phyloP scores from a whole-genome alignment of 192 early-diverging fungal genomes.

The Podila epigama region DNA sequence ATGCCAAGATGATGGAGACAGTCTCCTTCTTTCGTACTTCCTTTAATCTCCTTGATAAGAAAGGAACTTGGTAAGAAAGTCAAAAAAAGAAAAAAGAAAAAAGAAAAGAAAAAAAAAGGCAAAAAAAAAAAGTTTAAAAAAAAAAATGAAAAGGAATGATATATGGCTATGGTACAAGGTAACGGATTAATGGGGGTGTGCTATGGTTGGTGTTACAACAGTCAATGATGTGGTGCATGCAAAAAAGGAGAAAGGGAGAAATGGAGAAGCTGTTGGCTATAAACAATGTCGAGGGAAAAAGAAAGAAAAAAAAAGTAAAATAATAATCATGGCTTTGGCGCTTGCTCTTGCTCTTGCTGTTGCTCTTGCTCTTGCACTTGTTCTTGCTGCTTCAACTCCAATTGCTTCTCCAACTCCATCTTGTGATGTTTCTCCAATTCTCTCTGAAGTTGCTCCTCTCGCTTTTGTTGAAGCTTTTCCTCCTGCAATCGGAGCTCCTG shows the following conservation, averaged over 20 bases:
- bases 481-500: conserved; percentile 2
- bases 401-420: conserved; percentile 27
- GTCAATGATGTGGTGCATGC: no score
- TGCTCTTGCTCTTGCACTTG: neutral
- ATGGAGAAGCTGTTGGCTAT: neutral
- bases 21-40: no score
- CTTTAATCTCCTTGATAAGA: no score
- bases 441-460: conserved; percentile 3
- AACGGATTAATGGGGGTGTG: no score
- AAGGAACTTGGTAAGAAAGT: neutral
- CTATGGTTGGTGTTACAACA: no score
- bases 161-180: no score
- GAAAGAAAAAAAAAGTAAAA: neutral
- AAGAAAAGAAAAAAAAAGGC: neutral
- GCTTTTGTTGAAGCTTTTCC: conserved; percentile 6
- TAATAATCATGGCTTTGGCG: neutral
- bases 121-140: no score
- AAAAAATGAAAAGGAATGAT: neutral
- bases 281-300: neutral
- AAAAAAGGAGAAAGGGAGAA: neutral
- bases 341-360: neutral
- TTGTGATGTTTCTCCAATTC: conserved; percentile 22
- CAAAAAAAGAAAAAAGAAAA: neutral
- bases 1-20: no score
- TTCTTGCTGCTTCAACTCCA: conserved; percentile 27